Evolutionary conservation across 2,329 filamentous ascomycete genomes (phyloP), one percentile per base, ranked within the genome.

Genomic region (Ramularia endophylla): DNA sequence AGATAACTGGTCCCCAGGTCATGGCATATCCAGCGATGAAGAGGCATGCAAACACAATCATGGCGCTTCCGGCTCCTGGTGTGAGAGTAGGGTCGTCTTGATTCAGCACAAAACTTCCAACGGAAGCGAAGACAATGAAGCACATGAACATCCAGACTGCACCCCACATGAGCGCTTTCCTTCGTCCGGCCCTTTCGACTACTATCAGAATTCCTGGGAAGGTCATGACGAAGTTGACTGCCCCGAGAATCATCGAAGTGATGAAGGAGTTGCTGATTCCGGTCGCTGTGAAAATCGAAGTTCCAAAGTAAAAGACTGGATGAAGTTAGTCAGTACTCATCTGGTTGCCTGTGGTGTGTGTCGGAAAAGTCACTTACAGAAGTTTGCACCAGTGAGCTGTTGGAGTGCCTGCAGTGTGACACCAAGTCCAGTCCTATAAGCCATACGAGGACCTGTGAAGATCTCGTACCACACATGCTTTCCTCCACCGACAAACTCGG

Each of bases 1-100:
- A 88, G 39, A 84, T 77, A 36, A 80, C 74, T 1, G 81, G 81
- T 16, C 80, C 81, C 81, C 81, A 85, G 2, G 80, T 83, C 1
- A 77, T 81, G 3, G 80, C 80, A 45, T 80, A 85, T 1, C 71
- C 77, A 0, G 80, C 69, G 50, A 82, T 81, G 58, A 82, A 82
- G 29, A 85, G 68, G 54, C 80, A 83, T 0, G 81, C 80, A 60
- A 84, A 83, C 39, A 80, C 72, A 32, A 85, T 81, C 52, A 85
- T 75, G 29, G 74, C 73, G 3, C 73, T 69, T 16, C 80, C 80
- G 5, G 77, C 68, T 1, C 48, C 41, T n/a, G 64, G 61, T 2
- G 65, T 68, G 7, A 52, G 54, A 2, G 51, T 47, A 3, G 63
- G 63, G 12, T 55, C 52, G 5, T 40, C 46, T 27, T 58, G 56